phyloP scores from a whole-genome alignment of 1,284 basidiomycete species.

The Caloboletus firmus region DNA sequence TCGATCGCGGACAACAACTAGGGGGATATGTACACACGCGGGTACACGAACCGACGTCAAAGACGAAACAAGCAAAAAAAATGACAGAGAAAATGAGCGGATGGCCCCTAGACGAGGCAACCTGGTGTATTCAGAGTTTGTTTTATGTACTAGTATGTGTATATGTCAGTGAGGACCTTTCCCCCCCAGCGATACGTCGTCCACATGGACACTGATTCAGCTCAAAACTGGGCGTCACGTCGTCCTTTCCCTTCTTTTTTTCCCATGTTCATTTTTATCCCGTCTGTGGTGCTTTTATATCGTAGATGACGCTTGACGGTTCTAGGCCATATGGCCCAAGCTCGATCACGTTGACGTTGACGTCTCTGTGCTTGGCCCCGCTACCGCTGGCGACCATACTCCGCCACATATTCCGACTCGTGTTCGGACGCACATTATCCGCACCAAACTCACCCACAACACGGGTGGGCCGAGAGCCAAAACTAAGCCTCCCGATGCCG shows the following conservation, averaged over 20 bases:
- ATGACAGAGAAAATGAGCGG: not conserved
- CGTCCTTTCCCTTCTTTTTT: not conserved
- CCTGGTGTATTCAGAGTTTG: not conserved
- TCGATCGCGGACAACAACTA: not conserved
- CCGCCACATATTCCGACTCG: conserved; percentile 10
- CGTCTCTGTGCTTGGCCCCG: not conserved
- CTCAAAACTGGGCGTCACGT: not conserved
- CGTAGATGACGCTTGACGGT: conserved; percentile 4
- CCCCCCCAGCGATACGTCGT: not conserved
- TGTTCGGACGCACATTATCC: not conserved
- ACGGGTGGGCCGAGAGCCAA: conserved; percentile 10
- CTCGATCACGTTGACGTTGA: conserved; percentile 8
- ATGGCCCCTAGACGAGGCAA: not conserved
- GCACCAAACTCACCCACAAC: not conserved
- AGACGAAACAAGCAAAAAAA: not conserved
- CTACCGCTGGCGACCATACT: conserved; percentile 10
- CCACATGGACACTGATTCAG: not conserved
- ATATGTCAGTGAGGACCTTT: not conserved
- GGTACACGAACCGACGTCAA: not conserved
- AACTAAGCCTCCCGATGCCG: not conserved
- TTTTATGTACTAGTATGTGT: not conserved
- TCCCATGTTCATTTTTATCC: not conserved
- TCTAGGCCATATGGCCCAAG: conserved; percentile 8
- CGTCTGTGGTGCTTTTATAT: conserved; percentile 4
- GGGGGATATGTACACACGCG: not conserved